Percentiles rank a stretch among this genome's conserved stretches.
Evolutionary conservation across 1,284 basidiomycete species (phyloP).

Genomic region (Lentinula novae-zelandiae): DNA sequence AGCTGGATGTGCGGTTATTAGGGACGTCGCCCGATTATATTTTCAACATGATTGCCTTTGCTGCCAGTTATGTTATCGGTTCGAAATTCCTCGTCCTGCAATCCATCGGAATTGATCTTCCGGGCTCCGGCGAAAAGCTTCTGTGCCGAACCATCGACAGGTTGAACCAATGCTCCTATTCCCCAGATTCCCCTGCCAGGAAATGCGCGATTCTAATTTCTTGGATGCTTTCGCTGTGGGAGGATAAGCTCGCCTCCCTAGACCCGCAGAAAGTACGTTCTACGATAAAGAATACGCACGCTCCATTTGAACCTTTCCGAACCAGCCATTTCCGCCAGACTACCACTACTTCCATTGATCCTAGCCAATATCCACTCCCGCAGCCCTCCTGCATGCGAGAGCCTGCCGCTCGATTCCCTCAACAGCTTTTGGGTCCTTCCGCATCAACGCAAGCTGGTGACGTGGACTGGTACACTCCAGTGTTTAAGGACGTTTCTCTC

Average conservation of each 20-base stretch:
- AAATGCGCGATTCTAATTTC: constrained; percentile 10
- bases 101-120: constrained; percentile 4
- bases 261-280: background rate
- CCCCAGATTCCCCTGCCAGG: constrained; percentile 7
- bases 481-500: constrained; percentile 4
- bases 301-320: background rate
- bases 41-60: constrained; percentile 14
- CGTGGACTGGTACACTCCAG: background rate
- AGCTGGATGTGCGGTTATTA: constrained; percentile 6
- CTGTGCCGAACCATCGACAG: background rate
- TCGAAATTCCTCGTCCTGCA: constrained; percentile 11
- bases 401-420: background rate
- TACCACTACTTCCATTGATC: background rate
- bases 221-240: constrained; percentile 12
- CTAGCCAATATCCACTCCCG: background rate
- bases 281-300: background rate
- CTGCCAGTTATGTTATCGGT: constrained; percentile 13
- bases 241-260: background rate
- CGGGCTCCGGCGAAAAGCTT: constrained; percentile 11
- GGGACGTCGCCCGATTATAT: constrained; percentile 13
- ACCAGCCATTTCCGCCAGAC: background rate
- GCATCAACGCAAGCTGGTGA: background rate
- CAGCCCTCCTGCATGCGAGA: background rate
- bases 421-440: background rate
- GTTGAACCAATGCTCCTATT: background rate